phyloP scores from a whole-genome alignment of 805 yeast genomes.

The Spathaspora passalidarum region DNA sequence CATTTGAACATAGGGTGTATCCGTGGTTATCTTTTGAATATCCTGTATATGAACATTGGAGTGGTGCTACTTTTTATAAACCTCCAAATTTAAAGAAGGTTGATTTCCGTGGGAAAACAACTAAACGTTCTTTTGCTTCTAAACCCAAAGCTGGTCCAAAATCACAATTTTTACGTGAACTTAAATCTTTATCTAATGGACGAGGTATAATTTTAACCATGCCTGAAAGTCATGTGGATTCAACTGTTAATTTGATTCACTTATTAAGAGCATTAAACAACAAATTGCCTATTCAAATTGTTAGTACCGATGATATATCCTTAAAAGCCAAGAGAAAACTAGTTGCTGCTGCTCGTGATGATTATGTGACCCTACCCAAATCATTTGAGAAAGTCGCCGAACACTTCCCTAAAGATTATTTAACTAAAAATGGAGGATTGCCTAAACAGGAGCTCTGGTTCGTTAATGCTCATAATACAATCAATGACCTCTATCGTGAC shows the following conservation, averaged over 20 bases:
- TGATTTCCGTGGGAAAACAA: conserved; percentile 39
- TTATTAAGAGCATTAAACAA: conserved; percentile 33
- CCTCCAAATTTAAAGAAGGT: conserved; percentile 25
- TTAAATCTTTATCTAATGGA: conserved; percentile 20
- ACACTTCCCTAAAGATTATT: conserved; percentile 16
- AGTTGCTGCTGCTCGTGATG: conserved; percentile 24
- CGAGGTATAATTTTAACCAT: conserved; percentile 33
- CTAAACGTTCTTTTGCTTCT: background rate
- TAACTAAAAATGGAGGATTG: conserved; percentile 18
- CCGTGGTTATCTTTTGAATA: conserved; percentile 36
- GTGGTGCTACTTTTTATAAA: conserved; percentile 21
- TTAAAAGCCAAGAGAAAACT: conserved; percentile 20
- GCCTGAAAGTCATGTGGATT: conserved; percentile 26
- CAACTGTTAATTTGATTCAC: conserved; percentile 27
- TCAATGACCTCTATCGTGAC: conserved; percentile 18
- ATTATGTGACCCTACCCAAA: conserved; percentile 19
- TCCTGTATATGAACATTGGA: conserved; percentile 42
- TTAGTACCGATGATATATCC: conserved; percentile 28
- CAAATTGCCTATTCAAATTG: conserved; percentile 33
- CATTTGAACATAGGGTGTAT: conserved; percentile 34
- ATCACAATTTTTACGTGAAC: conserved; percentile 2
- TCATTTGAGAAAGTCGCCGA: conserved; percentile 20
- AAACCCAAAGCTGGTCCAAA: background rate
- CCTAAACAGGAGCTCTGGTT: conserved; percentile 38
- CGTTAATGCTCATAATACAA: conserved; percentile 27